Percentiles rank a stretch among this genome's conserved stretches.
These are phyloP conservation scores for Trametes polyzona DNA, from an alignment of 1,284 basidiomycete genomes.

Conservation along the genomic window DNA sequence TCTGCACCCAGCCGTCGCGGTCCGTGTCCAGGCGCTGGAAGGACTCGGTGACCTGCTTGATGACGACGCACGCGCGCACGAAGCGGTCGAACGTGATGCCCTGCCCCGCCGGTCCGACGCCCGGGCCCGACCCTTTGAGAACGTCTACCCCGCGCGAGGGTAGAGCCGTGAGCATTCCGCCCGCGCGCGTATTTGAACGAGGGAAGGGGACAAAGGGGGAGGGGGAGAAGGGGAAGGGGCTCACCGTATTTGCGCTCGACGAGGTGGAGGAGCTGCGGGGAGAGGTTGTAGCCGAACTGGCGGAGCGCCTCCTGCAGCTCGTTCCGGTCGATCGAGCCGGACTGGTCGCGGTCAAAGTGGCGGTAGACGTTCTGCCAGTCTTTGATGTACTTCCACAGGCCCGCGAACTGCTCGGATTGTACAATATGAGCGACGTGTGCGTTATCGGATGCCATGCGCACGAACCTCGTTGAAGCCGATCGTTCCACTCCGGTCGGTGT, in stretches of 20 bases:
- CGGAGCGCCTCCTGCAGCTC: conserved; percentile 68
- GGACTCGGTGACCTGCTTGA: conserved; percentile 76
- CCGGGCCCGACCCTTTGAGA: conserved; percentile 50
- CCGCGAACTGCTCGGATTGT: conserved; percentile 54
- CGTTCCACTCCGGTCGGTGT: conserved; percentile 72
- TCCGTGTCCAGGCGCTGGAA: conserved; percentile 65
- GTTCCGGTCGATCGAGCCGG: conserved; percentile 70
- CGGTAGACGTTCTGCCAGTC: conserved; percentile 84
- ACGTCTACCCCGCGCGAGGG: conserved; percentile 48
- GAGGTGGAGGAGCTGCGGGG: conserved; percentile 64
- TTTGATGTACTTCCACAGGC: conserved; percentile 83
- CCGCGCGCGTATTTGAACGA: too few relatives aligned
- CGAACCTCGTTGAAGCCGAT: conserved; percentile 77
- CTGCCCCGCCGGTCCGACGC: conserved; percentile 33
- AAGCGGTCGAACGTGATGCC: conserved; percentile 85
- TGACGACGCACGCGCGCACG: conserved; percentile 79
- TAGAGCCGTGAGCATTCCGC: conserved; percentile 20
- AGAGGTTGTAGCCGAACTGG: conserved; percentile 75
- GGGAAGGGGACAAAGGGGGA: background rate
- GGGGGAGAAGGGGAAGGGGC: conserved; percentile 15
- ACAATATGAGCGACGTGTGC: background rate
- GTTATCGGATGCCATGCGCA: background rate
- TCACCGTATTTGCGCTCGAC: conserved; percentile 70
- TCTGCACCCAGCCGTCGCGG: conserved; percentile 74
- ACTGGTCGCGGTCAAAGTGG: conserved; percentile 77